Conservation (phyloP, 306 rosid genomes). For the Malus sieversii region DNA sequence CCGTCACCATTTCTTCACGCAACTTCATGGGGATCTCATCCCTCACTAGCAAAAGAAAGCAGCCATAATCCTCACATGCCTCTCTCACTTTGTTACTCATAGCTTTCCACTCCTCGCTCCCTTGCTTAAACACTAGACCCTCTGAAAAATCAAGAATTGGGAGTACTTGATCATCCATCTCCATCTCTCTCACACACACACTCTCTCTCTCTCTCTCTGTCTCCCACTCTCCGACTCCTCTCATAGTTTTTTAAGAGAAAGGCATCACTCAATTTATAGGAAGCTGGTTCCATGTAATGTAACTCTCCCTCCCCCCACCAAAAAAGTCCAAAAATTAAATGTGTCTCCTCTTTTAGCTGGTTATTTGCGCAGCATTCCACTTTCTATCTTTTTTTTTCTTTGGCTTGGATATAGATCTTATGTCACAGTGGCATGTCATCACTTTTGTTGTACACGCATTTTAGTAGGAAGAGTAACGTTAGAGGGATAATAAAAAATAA, state of each 20-base stretch:
- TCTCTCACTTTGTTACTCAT: slow-evolving; percentile 19
- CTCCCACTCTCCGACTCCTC: not conserved
- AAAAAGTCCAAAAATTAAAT: not conserved
- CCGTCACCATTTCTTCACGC: slow-evolving; percentile 20
- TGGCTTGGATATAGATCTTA: not conserved
- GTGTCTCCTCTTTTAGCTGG: not conserved
- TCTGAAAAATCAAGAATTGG: slow-evolving; percentile 10
- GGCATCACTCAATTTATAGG: not conserved
- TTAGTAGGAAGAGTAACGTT: not conserved
- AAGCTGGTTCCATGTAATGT: not conserved
- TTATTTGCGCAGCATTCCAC: not conserved
- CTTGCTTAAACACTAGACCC: not conserved
- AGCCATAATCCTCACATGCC: slow-evolving; percentile 27
- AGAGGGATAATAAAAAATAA: not conserved
- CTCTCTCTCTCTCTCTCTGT: not conserved
- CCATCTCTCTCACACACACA: not conserved
- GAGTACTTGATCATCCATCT: not conserved
- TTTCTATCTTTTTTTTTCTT: not conserved
- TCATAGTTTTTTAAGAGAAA: not conserved
- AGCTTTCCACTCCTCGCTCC: slow-evolving; percentile 15
- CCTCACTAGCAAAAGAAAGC: slow-evolving; percentile 10
- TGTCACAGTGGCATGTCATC: not conserved
- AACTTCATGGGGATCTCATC: not conserved
- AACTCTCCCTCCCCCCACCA: not conserved
- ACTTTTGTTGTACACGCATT: not conserved